phyloP scores from a whole-genome alignment of 2,329 filamentous ascomycete species.

The Phyllosticta citriasiana region DNA sequence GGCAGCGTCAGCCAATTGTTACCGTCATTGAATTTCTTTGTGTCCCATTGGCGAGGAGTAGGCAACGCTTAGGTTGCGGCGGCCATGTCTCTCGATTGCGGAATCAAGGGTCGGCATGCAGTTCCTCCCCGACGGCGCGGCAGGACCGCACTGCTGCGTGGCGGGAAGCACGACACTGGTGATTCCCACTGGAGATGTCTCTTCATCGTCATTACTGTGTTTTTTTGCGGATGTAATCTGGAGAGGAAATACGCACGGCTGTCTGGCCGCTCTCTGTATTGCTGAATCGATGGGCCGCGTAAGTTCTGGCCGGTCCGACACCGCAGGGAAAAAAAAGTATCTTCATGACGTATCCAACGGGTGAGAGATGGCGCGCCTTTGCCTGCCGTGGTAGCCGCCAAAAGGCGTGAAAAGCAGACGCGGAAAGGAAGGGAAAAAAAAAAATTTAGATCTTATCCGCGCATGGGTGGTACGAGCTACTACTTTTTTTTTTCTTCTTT shows the following conservation, averaged over 20 bases:
- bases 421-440: background rate
- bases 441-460: background rate
- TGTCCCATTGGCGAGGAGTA: background rate
- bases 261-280: too few species aligned
- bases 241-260: too few species aligned
- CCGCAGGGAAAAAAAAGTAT: background rate
- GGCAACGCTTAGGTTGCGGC: background rate
- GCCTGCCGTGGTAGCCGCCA: too few species aligned
- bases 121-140: background rate
- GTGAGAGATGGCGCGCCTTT: background rate
- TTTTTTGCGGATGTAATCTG: too few species aligned
- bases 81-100: background rate
- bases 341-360: background rate
- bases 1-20: background rate
- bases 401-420: background rate
- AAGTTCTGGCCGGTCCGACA: background rate
- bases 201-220: too few species aligned
- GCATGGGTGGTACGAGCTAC: background rate
- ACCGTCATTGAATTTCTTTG: background rate
- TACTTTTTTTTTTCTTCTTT: background rate
- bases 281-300: background rate
- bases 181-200: too few species aligned
- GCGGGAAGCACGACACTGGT: background rate
- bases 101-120: background rate
- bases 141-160: background rate